These are phyloP conservation scores for Mycena latifolia DNA, from an alignment of 768 basidiomycete genomes.

Conservation along the genomic window DNA sequence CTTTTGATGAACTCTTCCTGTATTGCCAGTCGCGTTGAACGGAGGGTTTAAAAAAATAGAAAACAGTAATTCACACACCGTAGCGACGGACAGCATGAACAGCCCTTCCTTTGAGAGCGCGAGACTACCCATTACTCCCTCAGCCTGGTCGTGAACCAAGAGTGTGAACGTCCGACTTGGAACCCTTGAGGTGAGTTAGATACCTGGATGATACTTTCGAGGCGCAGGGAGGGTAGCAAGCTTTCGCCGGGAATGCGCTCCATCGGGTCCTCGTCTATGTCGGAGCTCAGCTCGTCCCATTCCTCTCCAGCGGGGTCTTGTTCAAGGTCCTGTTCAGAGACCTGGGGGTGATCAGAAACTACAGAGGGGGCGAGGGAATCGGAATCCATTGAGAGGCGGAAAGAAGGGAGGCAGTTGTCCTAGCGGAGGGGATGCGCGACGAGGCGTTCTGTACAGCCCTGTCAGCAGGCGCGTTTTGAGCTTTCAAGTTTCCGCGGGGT, in stretches of 20 bases:
- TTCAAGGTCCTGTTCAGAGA: conserved; percentile 47
- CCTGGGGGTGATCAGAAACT: conserved; percentile 19
- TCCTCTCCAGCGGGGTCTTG: conserved; percentile 49
- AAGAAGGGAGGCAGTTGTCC: neutral
- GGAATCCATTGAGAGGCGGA: conserved; percentile 24
- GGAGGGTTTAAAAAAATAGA: conserved; percentile 8
- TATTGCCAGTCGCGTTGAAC: conserved; percentile 22
- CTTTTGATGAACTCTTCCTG: conserved; percentile 92
- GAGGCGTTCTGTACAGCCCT: neutral
- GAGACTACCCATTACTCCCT: conserved; percentile 73
- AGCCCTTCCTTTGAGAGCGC: conserved; percentile 82
- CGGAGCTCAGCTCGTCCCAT: conserved; percentile 76
- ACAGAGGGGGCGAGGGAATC: conserved; percentile 33
- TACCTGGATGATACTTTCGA: conserved; percentile 72
- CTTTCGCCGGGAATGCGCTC: conserved; percentile 74
- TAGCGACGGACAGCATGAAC: conserved; percentile 81
- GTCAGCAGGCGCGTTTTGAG: conserved; percentile 14
- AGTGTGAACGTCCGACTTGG: conserved; percentile 11
- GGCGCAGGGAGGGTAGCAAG: conserved; percentile 70
- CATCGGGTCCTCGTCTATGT: conserved; percentile 55
- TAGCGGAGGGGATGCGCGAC: neutral
- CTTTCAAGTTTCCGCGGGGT: neutral
- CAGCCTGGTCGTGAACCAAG: conserved; percentile 66
- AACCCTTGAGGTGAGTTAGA: neutral
- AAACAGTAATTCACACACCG: conserved; percentile 57